These are phyloP conservation scores for Mycena latifolia DNA, from an alignment of 768 basidiomycete genomes.

Conservation along the genomic window DNA sequence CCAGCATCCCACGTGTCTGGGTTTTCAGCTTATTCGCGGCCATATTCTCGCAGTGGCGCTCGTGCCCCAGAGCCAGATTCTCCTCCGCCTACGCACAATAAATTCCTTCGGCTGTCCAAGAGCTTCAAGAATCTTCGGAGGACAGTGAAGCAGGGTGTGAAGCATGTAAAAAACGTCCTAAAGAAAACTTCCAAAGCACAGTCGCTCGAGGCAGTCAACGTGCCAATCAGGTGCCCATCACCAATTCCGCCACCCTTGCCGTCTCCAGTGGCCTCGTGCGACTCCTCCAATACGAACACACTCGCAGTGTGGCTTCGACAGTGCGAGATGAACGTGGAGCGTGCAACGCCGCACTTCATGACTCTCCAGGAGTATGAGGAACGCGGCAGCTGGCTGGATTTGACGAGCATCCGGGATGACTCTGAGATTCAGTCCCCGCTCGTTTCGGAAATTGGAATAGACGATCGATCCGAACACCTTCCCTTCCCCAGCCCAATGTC, in stretches of 20 bases:
- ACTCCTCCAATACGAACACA: slow-evolving; percentile 53
- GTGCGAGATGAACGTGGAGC: slow-evolving; percentile 41
- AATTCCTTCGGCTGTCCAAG: slow-evolving; percentile 43
- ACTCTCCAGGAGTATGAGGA: slow-evolving; percentile 63
- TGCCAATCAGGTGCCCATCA: slow-evolving; percentile 38
- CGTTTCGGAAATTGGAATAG: slow-evolving; percentile 17
- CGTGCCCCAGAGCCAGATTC: slow-evolving; percentile 51
- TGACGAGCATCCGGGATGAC: slow-evolving; percentile 22
- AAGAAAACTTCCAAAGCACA: slow-evolving; percentile 40
- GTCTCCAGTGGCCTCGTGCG: slow-evolving; percentile 31
- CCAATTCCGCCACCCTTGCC: slow-evolving; percentile 33
- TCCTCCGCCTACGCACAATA: slow-evolving; percentile 31
- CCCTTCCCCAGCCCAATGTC: slow-evolving; percentile 36
- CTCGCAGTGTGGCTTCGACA: slow-evolving; percentile 53
- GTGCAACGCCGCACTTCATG: slow-evolving; percentile 47
- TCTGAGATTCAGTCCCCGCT: slow-evolving; percentile 29
- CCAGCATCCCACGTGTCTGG: slow-evolving; percentile 51
- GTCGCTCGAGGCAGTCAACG: slow-evolving; percentile 40
- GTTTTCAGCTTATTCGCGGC: slow-evolving; percentile 42
- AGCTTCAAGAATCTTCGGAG: slow-evolving; percentile 47
- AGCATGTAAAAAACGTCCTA: slow-evolving; percentile 40
- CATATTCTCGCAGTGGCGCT: slow-evolving; percentile 52
- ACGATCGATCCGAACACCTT: slow-evolving; percentile 33
- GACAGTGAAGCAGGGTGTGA: slow-evolving; percentile 42
- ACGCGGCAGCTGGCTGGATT: slow-evolving; percentile 61